Evolutionary conservation across 306 rosid genomes (phyloP), one percentile per base, ranked within the genome.

Genomic region (Castanea mollissima): DNA sequence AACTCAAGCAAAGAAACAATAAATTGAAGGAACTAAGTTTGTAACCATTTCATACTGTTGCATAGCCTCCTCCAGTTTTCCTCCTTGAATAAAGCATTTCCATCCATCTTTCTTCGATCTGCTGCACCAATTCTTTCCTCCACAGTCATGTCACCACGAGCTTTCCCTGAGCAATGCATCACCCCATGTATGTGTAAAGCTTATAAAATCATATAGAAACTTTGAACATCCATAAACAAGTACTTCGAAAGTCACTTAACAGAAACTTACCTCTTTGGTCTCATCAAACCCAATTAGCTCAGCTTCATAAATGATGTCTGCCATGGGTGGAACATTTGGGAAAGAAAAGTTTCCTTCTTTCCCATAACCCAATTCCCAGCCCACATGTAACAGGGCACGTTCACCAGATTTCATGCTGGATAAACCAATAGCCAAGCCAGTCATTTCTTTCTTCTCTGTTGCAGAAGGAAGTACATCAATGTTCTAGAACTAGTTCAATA

Each of bases 41-140:
- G 82, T 85, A 82, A 92, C 99, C 99, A 92, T 95, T 92, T 92
- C 94, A 89, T 91, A 91, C 95, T 89, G 98, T 91, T 90, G 98
- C 97, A 95, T 95, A 78, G 99, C 99, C 88, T 92, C 99, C 83
- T 95, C 97, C 76, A 92, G 89, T 78, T 91, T 76, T 91, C 94
- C 76, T 92, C 97, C 82, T 86, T 92, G 82, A 90, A 92, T 46
- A 95, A 73, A 84, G 80, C 84, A 92, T 95, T 95, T 77, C 99
- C 99, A 64, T 95, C 97, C 96, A 91, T 92, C 84, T 88, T 95
- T 88, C 97, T 90, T 25, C 91, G 83, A 81, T 91, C 98, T 34
- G 99, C 98, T 27, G 89, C 86, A 78, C 99, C 93, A 56, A 95
- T 92, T 83, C 98, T 88, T 81, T 95, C 99, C 85, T 95, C 99